Evolutionary conservation across 495 filamentous ascomycete genomes (phyloP), one percentile per base, ranked within the genome.

Genomic region (Aspergillus ostianus): DNA sequence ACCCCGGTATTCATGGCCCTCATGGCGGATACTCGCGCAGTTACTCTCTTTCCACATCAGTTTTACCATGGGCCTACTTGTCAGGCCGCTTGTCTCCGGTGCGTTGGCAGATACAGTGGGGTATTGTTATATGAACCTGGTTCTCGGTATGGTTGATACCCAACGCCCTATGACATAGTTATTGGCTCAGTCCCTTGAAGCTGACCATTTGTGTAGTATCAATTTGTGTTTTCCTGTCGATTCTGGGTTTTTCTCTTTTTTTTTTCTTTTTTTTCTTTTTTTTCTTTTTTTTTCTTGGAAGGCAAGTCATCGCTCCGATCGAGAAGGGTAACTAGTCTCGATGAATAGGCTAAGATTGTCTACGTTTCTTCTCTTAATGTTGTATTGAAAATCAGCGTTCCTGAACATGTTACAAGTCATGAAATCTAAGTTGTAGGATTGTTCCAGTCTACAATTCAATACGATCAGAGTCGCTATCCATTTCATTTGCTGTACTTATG

Each of bases 11-110:
- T 27, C 75, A 75, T 21, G 74, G 76, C 8, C 61, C 60, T 1
- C 61, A 72, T 26, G 74, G 72, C 4, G 74, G 73, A 1, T 74
- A 74, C 26, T 76, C 77, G 8, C 70, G 73, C 30, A 76, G 71
- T 15, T 61, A 73, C 46, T 65, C 75, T 1, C 47, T 79, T 18
- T 69, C 70, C 27, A 71, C 30, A 67, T 79, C 56, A 70, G 65
- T 21, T 78, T 67, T 58, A 73, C 70, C 15, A 49, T 56, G 17
- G 77, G 77, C 0, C 58, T 68, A 6, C 61, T 77, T 13, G 52
- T 66, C 8, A 76, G 76, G 1, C 77, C 77, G 0, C 51, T 77
- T 18, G 36, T 79, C 32, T 67, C 73, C 1, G 73, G 73, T 1
- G 57, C 63, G 12, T 30, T 80, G 9, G 64, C 67, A 0, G 67